These are phyloP conservation scores for Solanum bulbocastanum DNA, from an alignment of 257 asterid species.

Conservation along the genomic window DNA sequence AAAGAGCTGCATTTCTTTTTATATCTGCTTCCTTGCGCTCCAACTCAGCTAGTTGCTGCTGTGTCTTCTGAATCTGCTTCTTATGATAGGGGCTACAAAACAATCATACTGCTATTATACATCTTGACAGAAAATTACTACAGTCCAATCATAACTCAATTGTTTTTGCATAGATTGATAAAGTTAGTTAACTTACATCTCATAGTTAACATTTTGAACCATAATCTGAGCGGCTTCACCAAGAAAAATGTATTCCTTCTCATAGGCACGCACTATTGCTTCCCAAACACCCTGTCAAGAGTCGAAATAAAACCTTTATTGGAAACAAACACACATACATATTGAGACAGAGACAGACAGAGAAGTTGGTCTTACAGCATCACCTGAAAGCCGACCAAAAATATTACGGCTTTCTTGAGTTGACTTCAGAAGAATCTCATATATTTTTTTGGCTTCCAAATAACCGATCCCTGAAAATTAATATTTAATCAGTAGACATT, in stretches of 20 bases:
- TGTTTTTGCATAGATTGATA: not conserved
- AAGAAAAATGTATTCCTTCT: slow-evolving; percentile 74
- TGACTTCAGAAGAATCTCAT: slow-evolving; percentile 68
- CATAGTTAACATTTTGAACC: slow-evolving; percentile 90
- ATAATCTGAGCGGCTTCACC: slow-evolving; percentile 93
- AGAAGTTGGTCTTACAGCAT: slow-evolving; percentile 70
- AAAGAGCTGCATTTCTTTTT: slow-evolving; percentile 85
- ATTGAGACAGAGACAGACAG: slow-evolving; percentile 2
- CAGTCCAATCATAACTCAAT: not conserved
- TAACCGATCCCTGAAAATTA: slow-evolving; percentile 63
- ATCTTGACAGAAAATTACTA: not conserved
- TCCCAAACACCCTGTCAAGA: slow-evolving; percentile 87
- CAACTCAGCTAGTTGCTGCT: slow-evolving; percentile 80
- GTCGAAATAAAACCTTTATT: slow-evolving; percentile 2
- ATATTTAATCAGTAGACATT: not conserved
- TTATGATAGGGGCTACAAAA: slow-evolving; percentile 69
- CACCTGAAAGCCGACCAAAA: slow-evolving; percentile 99
- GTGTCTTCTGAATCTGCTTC: slow-evolving; percentile 88
- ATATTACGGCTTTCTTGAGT: slow-evolving; percentile 91
- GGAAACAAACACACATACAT: not conserved
- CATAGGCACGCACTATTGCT: slow-evolving; percentile 72
- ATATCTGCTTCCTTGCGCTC: slow-evolving; percentile 88
- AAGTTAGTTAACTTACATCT: slow-evolving; percentile 46
- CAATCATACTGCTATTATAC: not conserved
- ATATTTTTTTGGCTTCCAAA: slow-evolving; percentile 69